Base-by-base conservation (phyloP, 2,329 filamentous ascomycete species). In the Triangularia setosa region DNA sequence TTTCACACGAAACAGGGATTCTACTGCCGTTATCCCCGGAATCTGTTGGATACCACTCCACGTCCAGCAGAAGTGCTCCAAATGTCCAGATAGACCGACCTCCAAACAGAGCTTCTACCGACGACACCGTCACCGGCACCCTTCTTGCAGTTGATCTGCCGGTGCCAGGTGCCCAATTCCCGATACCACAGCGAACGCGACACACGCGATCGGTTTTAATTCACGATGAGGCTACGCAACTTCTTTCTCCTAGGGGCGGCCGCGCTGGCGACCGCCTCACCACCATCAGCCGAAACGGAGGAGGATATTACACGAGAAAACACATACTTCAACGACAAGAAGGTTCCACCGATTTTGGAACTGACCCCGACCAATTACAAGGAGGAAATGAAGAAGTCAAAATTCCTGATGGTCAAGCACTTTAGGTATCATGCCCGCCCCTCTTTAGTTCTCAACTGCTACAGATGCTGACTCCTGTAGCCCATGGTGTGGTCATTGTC, bases 401-500 rank as follows among this genome's bases (percentile, higher is more conserved):
- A 84, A 73, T 85, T 80, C 72, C 68, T 85, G 65, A 71, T 86
- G 67, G 79, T 87, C 57, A 87, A 90, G 75, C 88, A 89, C 71
- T 90, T 85, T 77, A 92, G 88, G 89, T 90, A 79, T 48, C 30
- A 48, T 61, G 54, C 35, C 58, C 64, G 58, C 9, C 30, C 27
- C 9, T 30, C 12, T 62, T 55, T 44, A 48, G 64, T 57, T 55
- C 53, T 64, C 35, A 16, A 56, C 18, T 53, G 48, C 61, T 33
- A 33, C 3, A 18, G 27, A 44, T 65, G 40, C 69, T 71, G 60
- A 75, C 74, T 63, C 71, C 64, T 72, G 73, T 64, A 87, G 85
- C 71, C 85, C 85, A 11, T 86, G 80, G 69, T 87, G 85, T 77
- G 83, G 83, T 56, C 92, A 97, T 77, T 97, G 93, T 79, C 84